phyloP scores from a whole-genome alignment of 2,329 filamentous ascomycete species.

The Zymoseptoria tritici region DNA sequence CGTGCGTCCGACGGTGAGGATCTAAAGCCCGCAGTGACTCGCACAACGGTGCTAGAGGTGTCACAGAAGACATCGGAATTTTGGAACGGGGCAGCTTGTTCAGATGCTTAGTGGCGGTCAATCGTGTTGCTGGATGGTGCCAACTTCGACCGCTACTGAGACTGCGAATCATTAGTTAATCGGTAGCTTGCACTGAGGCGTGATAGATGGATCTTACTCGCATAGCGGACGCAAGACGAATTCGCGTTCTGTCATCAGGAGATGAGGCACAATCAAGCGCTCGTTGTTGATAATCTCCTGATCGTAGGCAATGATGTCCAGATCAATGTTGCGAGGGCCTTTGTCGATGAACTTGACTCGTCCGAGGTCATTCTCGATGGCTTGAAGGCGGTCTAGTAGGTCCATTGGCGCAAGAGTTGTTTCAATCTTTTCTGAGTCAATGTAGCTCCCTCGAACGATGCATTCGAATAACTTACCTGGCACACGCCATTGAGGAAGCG shows the following conservation, averaged over 20 bases:
- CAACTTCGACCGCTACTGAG: not conserved
- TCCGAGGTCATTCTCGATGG: constrained; percentile 72
- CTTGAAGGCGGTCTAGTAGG: constrained; percentile 73
- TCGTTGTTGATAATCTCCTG: constrained; percentile 57
- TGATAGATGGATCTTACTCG: constrained; percentile 50
- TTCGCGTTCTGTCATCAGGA: constrained; percentile 78
- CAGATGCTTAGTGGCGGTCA: constrained; percentile 30
- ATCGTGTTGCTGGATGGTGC: constrained; percentile 25
- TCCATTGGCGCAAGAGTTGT: constrained; percentile 67
- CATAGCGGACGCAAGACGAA: constrained; percentile 86
- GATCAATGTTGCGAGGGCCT: constrained; percentile 86
- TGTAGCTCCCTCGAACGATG: not conserved
- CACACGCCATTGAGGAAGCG: constrained; percentile 88
- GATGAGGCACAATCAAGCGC: constrained; percentile 76
- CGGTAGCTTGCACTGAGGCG: not conserved
- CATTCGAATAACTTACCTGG: constrained; percentile 54
- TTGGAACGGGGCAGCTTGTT: constrained; percentile 29
- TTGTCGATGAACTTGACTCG: constrained; percentile 83
- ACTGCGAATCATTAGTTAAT: not conserved
- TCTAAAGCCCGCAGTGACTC: constrained; percentile 53
- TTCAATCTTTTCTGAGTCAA: constrained; percentile 54
- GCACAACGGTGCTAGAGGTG: constrained; percentile 34
- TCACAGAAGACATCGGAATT: constrained; percentile 31
- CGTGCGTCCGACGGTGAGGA: constrained; percentile 54
- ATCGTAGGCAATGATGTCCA: constrained; percentile 84